phyloP scores from a whole-genome alignment of 2,329 filamentous ascomycete genomes.

The Ophiostoma sp. region DNA sequence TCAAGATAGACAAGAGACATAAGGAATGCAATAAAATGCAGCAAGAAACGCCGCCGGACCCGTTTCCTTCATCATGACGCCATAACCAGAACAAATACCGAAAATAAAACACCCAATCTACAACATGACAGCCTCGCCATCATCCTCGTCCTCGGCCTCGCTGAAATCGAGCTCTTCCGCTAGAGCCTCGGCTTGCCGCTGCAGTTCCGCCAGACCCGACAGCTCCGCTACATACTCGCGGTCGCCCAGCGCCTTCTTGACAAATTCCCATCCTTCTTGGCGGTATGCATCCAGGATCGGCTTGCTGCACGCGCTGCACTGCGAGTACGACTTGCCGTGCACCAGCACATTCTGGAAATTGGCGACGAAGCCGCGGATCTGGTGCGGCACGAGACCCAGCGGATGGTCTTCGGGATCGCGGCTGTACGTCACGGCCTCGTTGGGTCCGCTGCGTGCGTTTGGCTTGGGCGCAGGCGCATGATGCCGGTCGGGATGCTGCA shows the following conservation, averaged over 20 bases:
- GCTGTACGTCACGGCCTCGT: conserved; percentile 42
- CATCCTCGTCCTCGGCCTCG: conserved; percentile 48
- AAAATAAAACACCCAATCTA: conserved; percentile 28
- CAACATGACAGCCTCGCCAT: conserved; percentile 53
- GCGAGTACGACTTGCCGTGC: conserved; percentile 68
- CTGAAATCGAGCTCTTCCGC: conserved; percentile 56
- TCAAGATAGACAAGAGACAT: background rate
- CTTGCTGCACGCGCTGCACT: conserved; percentile 73
- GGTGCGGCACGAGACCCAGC: conserved; percentile 69
- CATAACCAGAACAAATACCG: background rate
- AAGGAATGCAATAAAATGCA: background rate
- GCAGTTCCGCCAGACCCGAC: conserved; percentile 68
- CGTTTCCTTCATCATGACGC: background rate
- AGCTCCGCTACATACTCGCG: conserved; percentile 74
- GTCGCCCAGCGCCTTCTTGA: conserved; percentile 67
- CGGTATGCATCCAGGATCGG: conserved; percentile 64
- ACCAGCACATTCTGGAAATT: conserved; percentile 70
- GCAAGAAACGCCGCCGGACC: background rate
- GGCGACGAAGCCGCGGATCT: conserved; percentile 70
- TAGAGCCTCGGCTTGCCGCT: conserved; percentile 51
- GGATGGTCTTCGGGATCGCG: conserved; percentile 55
- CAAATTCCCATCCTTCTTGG: conserved; percentile 66
- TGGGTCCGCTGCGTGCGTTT: conserved; percentile 34
- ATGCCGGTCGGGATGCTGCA: conserved; percentile 76
- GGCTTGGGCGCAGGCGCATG: conserved; percentile 52